Conservation (phyloP, 129 eudicot genomes). For the Logfia minima region DNA sequence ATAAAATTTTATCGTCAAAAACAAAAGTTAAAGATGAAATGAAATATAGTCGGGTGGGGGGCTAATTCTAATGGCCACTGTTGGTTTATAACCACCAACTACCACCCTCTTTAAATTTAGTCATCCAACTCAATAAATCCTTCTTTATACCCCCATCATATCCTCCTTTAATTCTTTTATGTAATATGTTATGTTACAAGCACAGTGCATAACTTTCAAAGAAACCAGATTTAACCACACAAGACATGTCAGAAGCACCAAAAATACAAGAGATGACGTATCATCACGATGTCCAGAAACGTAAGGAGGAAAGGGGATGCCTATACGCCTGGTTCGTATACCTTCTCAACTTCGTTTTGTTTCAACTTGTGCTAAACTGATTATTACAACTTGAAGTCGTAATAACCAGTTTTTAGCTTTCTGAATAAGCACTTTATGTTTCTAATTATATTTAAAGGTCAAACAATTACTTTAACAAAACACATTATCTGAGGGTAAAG, state of each 20-base stretch:
- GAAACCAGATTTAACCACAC: slow-evolving; percentile 9
- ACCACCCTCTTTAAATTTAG: slow-evolving; percentile 21
- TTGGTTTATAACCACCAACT: slow-evolving; percentile 22
- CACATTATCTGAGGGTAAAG: background rate
- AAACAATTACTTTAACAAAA: background rate
- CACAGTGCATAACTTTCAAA: background rate
- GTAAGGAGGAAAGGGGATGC: slow-evolving; percentile 42
- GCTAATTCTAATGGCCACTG: slow-evolving; percentile 9
- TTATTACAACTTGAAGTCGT: background rate
- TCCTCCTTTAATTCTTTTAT: slow-evolving; percentile 2
- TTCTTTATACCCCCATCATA: slow-evolving; percentile 19
- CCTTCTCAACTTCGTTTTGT: background rate
- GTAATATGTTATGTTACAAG: too few species aligned
- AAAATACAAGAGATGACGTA: slow-evolving; percentile 5
- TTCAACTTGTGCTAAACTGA: background rate
- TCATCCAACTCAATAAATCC: slow-evolving; percentile 17
- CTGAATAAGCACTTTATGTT: background rate
- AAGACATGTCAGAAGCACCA: slow-evolving; percentile 39
- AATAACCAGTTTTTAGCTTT: background rate
- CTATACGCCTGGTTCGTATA: slow-evolving; percentile 43
- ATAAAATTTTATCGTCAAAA: too few species aligned
- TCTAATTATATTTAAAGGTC: background rate
- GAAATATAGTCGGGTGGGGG: slow-evolving; percentile 13
- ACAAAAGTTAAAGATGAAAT: background rate
- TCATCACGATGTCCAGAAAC: slow-evolving; percentile 32